phyloP scores from a whole-genome alignment of 352 stramenopile species.

The Blastocystis hominis region DNA sequence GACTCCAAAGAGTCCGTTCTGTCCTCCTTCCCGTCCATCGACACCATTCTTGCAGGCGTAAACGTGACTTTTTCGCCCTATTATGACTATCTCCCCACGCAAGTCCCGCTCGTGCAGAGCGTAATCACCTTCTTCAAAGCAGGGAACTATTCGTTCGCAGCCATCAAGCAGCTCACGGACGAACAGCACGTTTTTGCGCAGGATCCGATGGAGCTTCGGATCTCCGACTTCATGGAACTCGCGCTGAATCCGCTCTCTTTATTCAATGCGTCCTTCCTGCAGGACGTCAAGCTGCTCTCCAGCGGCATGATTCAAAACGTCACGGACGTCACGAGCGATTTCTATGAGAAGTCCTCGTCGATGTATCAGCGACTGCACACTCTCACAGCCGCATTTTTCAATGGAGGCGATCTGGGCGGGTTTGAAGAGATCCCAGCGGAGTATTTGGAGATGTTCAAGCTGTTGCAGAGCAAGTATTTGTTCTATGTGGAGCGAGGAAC shows the following conservation, averaged over 20 bases:
- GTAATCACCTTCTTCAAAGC: slow-evolving; percentile 4
- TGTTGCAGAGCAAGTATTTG: slow-evolving; percentile 4
- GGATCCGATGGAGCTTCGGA: slow-evolving; percentile 16
- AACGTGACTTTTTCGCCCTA: slow-evolving; percentile 46
- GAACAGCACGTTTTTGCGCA: slow-evolving; percentile 4
- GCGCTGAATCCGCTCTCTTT: neutral
- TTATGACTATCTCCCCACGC: neutral
- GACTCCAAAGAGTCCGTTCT: neutral
- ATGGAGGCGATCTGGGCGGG: neutral
- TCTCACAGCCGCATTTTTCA: neutral
- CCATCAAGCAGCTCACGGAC: neutral
- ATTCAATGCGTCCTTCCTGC: neutral
- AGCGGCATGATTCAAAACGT: neutral
- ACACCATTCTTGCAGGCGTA: neutral
- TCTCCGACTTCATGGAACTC: neutral
- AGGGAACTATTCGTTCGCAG: slow-evolving; percentile 1
- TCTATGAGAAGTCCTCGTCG: neutral
- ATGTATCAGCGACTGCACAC: neutral
- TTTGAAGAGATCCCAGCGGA: slow-evolving; percentile 34
- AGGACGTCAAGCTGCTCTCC: neutral
- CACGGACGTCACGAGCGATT: neutral
- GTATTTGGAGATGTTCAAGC: neutral
- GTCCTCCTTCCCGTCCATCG: neutral
- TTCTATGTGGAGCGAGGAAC: neutral
- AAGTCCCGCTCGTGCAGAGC: neutral